phyloP scores from a whole-genome alignment of 352 stramenopile genomes.

The Globisporangium acanthophoron region DNA sequence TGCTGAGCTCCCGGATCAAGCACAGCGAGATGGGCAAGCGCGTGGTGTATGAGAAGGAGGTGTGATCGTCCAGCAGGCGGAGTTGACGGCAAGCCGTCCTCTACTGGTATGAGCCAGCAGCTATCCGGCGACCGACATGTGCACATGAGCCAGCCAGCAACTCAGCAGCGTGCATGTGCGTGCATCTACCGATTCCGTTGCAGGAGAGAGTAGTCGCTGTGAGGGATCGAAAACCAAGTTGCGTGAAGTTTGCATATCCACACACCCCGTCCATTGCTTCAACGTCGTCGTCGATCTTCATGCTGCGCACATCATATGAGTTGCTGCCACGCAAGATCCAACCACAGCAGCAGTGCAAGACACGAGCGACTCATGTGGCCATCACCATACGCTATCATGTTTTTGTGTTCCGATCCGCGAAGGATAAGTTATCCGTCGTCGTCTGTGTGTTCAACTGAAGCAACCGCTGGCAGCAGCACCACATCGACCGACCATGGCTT shows the following conservation, averaged over 20 bases:
- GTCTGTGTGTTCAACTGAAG: background rate
- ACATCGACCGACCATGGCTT: background rate
- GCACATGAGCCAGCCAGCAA: background rate
- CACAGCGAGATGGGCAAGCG: conserved; percentile 76
- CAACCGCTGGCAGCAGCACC: background rate
- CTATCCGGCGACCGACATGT: no score
- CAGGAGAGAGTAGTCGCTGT: background rate
- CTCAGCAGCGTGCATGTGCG: background rate
- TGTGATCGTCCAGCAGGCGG: conserved; percentile 14
- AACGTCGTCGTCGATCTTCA: no score
- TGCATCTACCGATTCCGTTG: no score
- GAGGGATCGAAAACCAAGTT: background rate
- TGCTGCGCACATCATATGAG: no score
- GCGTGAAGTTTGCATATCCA: background rate
- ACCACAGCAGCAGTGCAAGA: background rate
- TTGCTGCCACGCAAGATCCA: no score
- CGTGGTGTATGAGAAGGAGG: conserved; percentile 77
- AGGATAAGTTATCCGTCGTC: background rate
- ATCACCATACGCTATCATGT: conserved; percentile 2
- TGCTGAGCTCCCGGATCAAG: conserved; percentile 76
- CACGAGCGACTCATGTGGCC: background rate
- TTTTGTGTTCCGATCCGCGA: conserved; percentile 2
- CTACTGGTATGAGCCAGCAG: no score
- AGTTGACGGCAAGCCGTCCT: background rate
- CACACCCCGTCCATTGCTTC: background rate